These are phyloP conservation scores for Penicillium cinerascens DNA, from an alignment of 495 filamentous ascomycete species.

Conservation along the genomic window DNA sequence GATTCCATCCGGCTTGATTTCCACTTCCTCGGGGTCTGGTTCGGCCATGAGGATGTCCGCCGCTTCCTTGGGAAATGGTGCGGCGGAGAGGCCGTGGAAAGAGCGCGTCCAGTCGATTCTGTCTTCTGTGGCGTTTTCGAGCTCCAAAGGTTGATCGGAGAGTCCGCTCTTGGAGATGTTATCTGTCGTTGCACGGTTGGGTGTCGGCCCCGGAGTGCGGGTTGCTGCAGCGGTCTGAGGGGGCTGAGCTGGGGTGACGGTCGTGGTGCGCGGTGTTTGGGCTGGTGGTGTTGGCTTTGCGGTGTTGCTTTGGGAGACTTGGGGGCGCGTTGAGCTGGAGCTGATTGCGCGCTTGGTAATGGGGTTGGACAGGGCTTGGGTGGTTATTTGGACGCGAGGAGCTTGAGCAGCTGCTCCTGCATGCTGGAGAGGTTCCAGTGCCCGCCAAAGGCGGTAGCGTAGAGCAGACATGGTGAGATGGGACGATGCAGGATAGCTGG, in stretches of 20 bases:
- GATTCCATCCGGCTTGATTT: constrained; percentile 96
- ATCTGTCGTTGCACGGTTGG: constrained; percentile 36
- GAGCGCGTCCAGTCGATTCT: constrained; percentile 89
- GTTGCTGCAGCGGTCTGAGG: constrained; percentile 2
- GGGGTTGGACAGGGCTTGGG: constrained; percentile 13
- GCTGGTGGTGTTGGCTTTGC: constrained; percentile 10
- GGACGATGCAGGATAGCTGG: constrained; percentile 1
- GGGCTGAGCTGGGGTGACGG: constrained; percentile 6
- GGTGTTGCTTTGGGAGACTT: constrained; percentile 17
- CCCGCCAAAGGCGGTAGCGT: constrained; percentile 14
- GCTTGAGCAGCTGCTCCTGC: constrained; percentile 2
- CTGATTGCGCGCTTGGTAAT: constrained; percentile 17
- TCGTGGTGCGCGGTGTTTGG: constrained; percentile 15
- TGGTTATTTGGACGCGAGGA: constrained; percentile 3
- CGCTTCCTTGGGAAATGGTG: constrained; percentile 73
- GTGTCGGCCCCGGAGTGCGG: constrained; percentile 28
- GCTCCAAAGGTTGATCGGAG: constrained; percentile 48
- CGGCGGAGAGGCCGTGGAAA: constrained; percentile 78
- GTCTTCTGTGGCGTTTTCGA: constrained; percentile 42
- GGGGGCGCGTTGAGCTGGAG: constrained; percentile 17
- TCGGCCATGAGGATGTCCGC: constrained; percentile 66
- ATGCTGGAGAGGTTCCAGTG: constrained; percentile 16
- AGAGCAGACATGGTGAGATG: constrained; percentile 22
- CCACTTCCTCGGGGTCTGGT: constrained; percentile 71
- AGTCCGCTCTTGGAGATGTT: constrained; percentile 53